Evolutionary conservation across 148 eudicot species (phyloP).

Genomic region (Dysphania ambrosioides): DNA sequence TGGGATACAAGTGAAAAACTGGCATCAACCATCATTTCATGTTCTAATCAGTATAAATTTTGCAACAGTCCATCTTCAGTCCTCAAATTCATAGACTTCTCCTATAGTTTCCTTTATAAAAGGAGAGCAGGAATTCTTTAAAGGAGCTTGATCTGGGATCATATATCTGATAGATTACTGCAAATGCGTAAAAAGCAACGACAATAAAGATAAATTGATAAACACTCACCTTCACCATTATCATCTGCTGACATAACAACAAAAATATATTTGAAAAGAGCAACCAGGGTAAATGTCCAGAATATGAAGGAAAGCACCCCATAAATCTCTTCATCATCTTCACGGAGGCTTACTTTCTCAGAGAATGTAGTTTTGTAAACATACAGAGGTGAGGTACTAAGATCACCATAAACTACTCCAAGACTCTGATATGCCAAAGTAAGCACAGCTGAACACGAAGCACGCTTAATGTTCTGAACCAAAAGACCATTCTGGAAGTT

Average conservation of each 20-base stretch:
- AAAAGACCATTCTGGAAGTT: background rate
- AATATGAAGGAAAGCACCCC: slow-evolving; percentile 64
- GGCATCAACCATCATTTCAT: slow-evolving; percentile 15
- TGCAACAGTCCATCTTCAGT: background rate
- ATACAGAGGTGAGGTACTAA: slow-evolving; percentile 69
- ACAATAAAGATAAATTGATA: background rate
- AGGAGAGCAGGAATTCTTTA: background rate
- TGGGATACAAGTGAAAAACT: slow-evolving; percentile 33
- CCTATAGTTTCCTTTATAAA: too few relatives aligned
- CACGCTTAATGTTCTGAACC: slow-evolving; percentile 40
- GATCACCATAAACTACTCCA: slow-evolving; percentile 69
- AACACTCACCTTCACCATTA: slow-evolving; percentile 54
- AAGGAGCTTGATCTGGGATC: background rate
- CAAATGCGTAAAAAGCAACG: background rate
- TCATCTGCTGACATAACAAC: slow-evolving; percentile 57
- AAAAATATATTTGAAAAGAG: slow-evolving; percentile 46
- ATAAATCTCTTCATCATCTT: slow-evolving; percentile 55
- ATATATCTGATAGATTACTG: background rate
- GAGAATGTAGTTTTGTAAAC: slow-evolving; percentile 63
- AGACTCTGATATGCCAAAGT: slow-evolving; percentile 71
- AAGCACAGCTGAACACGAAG: slow-evolving; percentile 41
- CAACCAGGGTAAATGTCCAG: slow-evolving; percentile 60
- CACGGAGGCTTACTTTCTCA: slow-evolving; percentile 48
- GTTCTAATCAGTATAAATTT: background rate
- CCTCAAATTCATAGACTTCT: background rate